Evolutionary conservation across 257 asterid species (phyloP).

Genomic region (Verbascum thapsus): DNA sequence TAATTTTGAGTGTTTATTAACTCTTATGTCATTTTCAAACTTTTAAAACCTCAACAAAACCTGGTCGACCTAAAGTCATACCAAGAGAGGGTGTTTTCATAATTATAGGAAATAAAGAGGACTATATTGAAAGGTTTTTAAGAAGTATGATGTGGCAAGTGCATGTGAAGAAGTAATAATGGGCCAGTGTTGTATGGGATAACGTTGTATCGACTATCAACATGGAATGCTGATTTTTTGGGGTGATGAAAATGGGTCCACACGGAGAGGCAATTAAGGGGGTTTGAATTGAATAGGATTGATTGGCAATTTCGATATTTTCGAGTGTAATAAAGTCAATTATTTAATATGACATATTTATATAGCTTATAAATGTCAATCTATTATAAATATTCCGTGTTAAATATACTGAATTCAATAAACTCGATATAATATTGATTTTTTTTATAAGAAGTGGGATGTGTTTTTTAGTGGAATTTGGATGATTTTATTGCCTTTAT

Average conservation of each 20-base stretch:
- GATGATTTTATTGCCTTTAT: background rate
- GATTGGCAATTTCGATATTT: background rate
- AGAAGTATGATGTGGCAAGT: slow-evolving; percentile 28
- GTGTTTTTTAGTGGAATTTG: slow-evolving; percentile 7
- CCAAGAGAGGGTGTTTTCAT: background rate
- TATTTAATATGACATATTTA: no score
- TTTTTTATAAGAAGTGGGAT: slow-evolving; percentile 23
- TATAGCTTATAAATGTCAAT: no score
- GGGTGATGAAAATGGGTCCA: slow-evolving; percentile 41
- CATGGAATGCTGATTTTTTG: slow-evolving; percentile 35
- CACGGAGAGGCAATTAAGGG: slow-evolving; percentile 44
- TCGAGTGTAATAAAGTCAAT: no score
- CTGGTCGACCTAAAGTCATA: background rate
- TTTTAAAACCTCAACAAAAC: no score
- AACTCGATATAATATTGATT: no score
- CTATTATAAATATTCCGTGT: no score
- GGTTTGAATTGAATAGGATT: slow-evolving; percentile 9
- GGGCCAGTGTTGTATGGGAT: slow-evolving; percentile 26
- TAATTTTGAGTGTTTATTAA: no score
- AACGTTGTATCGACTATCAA: slow-evolving; percentile 30
- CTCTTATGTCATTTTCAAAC: no score
- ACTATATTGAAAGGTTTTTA: background rate
- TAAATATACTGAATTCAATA: no score
- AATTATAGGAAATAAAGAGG: slow-evolving; percentile 30
- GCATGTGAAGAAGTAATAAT: slow-evolving; percentile 40